Evolutionary conservation across 148 eudicot species (phyloP).

Genomic region (Nepenthes mirabilis): DNA sequence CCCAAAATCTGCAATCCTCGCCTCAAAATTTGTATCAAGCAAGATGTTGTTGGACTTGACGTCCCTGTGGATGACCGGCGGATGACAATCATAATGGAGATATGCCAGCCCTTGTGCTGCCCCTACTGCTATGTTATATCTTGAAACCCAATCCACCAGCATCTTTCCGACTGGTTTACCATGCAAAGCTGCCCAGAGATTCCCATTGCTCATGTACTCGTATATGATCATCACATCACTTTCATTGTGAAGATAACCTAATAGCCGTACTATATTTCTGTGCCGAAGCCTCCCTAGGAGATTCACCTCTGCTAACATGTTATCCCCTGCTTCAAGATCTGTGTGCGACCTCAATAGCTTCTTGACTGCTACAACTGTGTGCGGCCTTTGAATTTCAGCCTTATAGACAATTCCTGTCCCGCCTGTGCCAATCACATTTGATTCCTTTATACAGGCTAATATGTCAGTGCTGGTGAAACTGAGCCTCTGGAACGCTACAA

Average conservation of each 20-base stretch:
- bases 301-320: conserved; percentile 27
- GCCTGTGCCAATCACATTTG: conserved; percentile 36
- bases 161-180: conserved; percentile 21
- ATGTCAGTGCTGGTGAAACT: conserved; percentile 60
- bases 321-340: conserved; percentile 24
- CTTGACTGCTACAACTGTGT: conserved; percentile 29
- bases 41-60: conserved; percentile 34
- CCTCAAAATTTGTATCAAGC: conserved; percentile 31
- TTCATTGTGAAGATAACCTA: conserved; percentile 35
- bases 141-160: conserved; percentile 36
- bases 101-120: conserved; percentile 37
- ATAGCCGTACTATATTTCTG: conserved; percentile 30
- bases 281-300: conserved; percentile 34
- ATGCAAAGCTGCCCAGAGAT: conserved; percentile 27
- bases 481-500: conserved; percentile 82
- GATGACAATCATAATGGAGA: conserved; percentile 39
- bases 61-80: conserved; percentile 28
- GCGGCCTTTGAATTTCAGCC: conserved; percentile 32
- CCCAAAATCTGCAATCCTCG: conserved; percentile 36
- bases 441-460: conserved; percentile 29
- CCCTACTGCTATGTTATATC: conserved; percentile 35
- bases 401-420: conserved; percentile 33
- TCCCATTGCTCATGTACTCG: conserved; percentile 37
- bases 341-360: conserved; percentile 27
- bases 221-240: conserved; percentile 31